These are phyloP conservation scores for Nemophila menziesii DNA, from an alignment of 257 asterid species.

Conservation along the genomic window DNA sequence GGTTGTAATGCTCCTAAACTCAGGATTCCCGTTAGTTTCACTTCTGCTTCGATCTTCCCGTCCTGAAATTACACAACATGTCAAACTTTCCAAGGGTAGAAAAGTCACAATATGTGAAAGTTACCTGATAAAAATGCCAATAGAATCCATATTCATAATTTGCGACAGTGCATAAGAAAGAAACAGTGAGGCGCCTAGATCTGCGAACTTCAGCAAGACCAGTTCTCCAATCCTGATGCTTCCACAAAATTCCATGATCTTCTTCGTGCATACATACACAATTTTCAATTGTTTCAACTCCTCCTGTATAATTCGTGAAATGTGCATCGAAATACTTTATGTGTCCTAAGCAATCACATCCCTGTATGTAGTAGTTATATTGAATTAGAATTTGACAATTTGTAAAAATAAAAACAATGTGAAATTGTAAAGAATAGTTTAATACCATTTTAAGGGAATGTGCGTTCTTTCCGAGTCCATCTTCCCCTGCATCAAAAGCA, in stretches of 20 bases:
- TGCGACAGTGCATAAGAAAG: constrained; percentile 91
- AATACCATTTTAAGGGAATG: constrained; percentile 92
- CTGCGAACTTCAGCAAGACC: constrained; percentile 89
- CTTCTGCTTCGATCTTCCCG: constrained; percentile 98
- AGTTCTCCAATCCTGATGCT: constrained; percentile 99
- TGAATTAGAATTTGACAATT: constrained; percentile 7
- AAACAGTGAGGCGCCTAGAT: constrained; percentile 92
- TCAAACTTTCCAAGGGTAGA: no score
- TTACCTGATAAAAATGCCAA: constrained; percentile 97
- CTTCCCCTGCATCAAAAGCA: constrained; percentile 99
- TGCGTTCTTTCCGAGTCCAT: constrained; percentile 94
- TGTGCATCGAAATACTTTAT: constrained; percentile 86
- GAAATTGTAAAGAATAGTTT: neutral
- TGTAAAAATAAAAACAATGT: neutral
- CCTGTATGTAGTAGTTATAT: constrained; percentile 34
- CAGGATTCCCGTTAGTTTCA: constrained; percentile 91
- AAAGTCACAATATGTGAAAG: constrained; percentile 13
- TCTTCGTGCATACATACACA: constrained; percentile 98
- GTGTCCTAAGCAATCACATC: constrained; percentile 91
- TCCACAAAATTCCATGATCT: constrained; percentile 94
- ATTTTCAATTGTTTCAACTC: constrained; percentile 86
- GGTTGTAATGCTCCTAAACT: constrained; percentile 89
- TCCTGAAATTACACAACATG: constrained; percentile 39
- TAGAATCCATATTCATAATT: constrained; percentile 93
- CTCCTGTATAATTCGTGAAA: constrained; percentile 87